Evolutionary conservation across 2,329 filamentous ascomycete species (phyloP), one percentile per base, ranked within the genome.

Genomic region (Aschersonia sp.): DNA sequence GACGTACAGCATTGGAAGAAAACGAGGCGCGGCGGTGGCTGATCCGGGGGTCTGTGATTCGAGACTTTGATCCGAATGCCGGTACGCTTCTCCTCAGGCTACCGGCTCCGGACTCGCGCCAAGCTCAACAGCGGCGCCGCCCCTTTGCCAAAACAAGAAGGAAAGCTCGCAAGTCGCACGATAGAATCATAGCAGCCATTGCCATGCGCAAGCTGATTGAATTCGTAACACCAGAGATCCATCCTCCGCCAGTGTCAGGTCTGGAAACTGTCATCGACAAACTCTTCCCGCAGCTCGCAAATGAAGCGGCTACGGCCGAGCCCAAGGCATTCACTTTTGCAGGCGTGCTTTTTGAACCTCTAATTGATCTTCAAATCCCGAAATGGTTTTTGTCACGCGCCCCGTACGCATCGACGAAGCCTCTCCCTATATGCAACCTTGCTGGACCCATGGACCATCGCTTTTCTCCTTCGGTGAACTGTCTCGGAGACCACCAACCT

Each of bases 1-100:
- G 54, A 10, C 70, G 67, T 6, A 64, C 67, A 0, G 55, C 62
- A 4, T 54, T 60, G 2, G 66, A 76, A 45, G 74, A 76, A 37
- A 63, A 66, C 2, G 66, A 76, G 48, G 81, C 79, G 0, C 65
- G 76, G 22, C 57, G 68, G 6, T 64, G 84, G 6, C 67, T 87
- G n/a, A 47, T 63, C 12, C 60, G 64, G 35, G 67, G 70, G 41
- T 58, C 63, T 2, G 60, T 77, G 11, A 63, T 76, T 4, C 65
- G 65, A 44, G 65, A 69, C 14, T 69, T 74, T 29, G 65, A 72
- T 47, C 60, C 69, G 4, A 71, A 70, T 41, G 62, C 63, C 0
- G 76, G 76, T 2, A 75, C 71, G 0, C 54, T 70, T 4, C 57
- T 70, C 9, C 62, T 72, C 1, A 64, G 71, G 35, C 60, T 77